phyloP scores from a whole-genome alignment of 306 rosid genomes.

The Malus domestica region ASM211411v1 NC_041796.1:144001-144500 shows the following conservation, averaged over 20 bases:
- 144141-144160: conserved; percentile 6
- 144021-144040: conserved; percentile 18
- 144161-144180: conserved; percentile 8
- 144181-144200: conserved; percentile 15
- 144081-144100: conserved; percentile 21
- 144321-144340: conserved; percentile 20
- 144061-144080: conserved; percentile 2
- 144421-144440: neutral
- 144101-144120: conserved; percentile 15
- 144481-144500: neutral
- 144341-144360: conserved; percentile 8
- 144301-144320: conserved; percentile 21
- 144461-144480: neutral
- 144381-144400: conserved; percentile 15
- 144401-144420: conserved; percentile 16
- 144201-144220: conserved; percentile 11
- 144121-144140: conserved; percentile 17
- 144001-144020: conserved; percentile 18
- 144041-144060: conserved; percentile 21
- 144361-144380: conserved; percentile 16
- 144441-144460: neutral
- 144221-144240: conserved; percentile 38
- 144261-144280: conserved; percentile 27
- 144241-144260: conserved; percentile 27
- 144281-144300: conserved; percentile 18